Base-by-base conservation (phyloP, 352 stramenopile species). In the Phytophthora melonis region DNA sequence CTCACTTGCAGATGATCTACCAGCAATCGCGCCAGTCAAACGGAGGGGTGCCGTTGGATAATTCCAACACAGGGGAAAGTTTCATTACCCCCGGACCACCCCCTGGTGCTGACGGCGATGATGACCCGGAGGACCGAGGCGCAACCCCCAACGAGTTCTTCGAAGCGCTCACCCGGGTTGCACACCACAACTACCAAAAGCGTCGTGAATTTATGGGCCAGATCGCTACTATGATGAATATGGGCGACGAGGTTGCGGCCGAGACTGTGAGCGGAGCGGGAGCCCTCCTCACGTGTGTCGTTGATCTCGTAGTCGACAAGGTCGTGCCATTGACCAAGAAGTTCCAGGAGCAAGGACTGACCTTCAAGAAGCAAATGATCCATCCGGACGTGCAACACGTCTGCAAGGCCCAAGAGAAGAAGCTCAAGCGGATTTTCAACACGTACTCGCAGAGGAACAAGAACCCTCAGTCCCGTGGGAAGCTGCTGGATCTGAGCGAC, bases 291-390 rank as follows among this genome's bases (percentile, higher is more conserved):
- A 55, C 60, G 0, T 84, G 82, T 45, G 86, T 94, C 4, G 65
- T 75, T 0, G 86, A 93, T 47, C 72, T 95, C 1, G 84, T 94
- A 0, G 78, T 89, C 3, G 83, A 91, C 19, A 89, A 86, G 36
- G 65, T 95, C 1, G 71, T 93, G 25, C 87, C 87, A 2, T 79
- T 95, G 14, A 90, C 88, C 0, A 90, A 88, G 60, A 93, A 93
- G 58, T 91, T 90, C 66, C 87, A 94, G 56, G 83, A 93, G 58
- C 87, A 94, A 76, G 86, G 86, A 3, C 72, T 95, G 13, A 91
- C 86, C 10, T 95, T 95, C 66, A 95, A 95, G 72, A 93, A 93
- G 43, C 87, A 93, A 80, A 92, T 94, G 83, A 79, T 93, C 25
- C 78, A 93, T 47, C 84, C 86, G 0, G 88, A 95, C 43, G 86